Percentiles rank a stretch among this genome's conserved stretches.
phyloP scores from a whole-genome alignment of 2,329 filamentous ascomycete species.

The Trichoderma simmonsii region DNA sequence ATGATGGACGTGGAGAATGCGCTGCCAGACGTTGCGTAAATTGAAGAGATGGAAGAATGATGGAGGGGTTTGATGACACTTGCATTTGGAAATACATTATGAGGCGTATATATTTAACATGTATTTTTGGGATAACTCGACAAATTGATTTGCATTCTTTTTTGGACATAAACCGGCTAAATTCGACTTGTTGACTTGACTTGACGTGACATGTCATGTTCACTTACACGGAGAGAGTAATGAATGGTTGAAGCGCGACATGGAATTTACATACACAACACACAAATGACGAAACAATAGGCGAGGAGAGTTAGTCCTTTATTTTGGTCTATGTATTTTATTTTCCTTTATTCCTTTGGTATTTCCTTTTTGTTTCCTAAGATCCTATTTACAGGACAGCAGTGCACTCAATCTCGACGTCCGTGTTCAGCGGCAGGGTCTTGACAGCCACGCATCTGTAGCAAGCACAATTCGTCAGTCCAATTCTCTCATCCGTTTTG shows the following conservation, averaged over 20 bases:
- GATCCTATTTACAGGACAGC: slow-evolving; percentile 27
- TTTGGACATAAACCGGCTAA: not conserved
- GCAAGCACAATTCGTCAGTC: not conserved
- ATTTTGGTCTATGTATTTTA: not conserved
- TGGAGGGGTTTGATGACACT: not conserved
- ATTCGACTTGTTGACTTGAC: not conserved
- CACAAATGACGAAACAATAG: not conserved
- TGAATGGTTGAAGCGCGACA: not conserved
- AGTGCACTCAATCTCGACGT: slow-evolving; percentile 36
- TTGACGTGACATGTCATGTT: not conserved
- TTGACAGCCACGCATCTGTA: slow-evolving; percentile 36
- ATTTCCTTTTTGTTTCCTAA: not conserved
- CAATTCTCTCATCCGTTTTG: not conserved
- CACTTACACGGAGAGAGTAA: not conserved
- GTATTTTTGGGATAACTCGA: not conserved
- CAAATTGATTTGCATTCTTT: not conserved
- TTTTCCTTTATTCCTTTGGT: not conserved
- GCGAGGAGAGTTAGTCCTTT: not conserved
- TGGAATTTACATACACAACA: too few relatives aligned
- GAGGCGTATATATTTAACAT: not conserved
- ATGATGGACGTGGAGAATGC: slow-evolving; percentile 24
- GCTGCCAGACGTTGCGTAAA: slow-evolving; percentile 17
- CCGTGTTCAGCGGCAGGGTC: slow-evolving; percentile 33
- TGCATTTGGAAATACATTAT: slow-evolving; percentile 3
- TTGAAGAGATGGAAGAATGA: not conserved